Conservation (phyloP, 352 stramenopile genomes). For the Phytophthora citrophthora region DNA sequence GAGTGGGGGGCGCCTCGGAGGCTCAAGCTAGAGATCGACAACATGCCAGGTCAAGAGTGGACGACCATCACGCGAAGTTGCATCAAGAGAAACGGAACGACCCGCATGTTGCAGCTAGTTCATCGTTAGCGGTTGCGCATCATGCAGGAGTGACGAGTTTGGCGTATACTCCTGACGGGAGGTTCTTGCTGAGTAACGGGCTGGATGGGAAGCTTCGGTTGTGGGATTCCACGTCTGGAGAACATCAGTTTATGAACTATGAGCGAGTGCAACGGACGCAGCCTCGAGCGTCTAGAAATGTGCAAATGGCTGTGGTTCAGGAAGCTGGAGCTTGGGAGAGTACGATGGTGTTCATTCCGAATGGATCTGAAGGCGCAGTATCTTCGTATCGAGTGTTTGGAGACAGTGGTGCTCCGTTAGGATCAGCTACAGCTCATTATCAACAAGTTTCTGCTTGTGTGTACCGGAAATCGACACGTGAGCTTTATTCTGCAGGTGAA, state of each 20-base stretch:
- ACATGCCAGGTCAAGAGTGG: slow-evolving; percentile 25
- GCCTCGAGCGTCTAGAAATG: slow-evolving; percentile 39
- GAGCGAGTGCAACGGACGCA: slow-evolving; percentile 39
- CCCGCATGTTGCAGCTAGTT: slow-evolving; percentile 57
- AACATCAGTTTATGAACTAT: slow-evolving; percentile 80
- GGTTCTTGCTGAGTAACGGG: slow-evolving; percentile 68
- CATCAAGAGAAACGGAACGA: slow-evolving; percentile 45
- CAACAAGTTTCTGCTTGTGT: slow-evolving; percentile 62
- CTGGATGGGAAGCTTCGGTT: slow-evolving; percentile 67
- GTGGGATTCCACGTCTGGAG: slow-evolving; percentile 65
- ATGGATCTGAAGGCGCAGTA: slow-evolving; percentile 57
- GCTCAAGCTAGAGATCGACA: slow-evolving; percentile 31
- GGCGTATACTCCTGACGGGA: slow-evolving; percentile 66
- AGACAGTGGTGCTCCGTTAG: slow-evolving; percentile 41
- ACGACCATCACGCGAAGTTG: slow-evolving; percentile 17
- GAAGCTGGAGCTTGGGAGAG: slow-evolving; percentile 54
- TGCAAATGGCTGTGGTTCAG: slow-evolving; percentile 70
- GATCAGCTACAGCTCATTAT: slow-evolving; percentile 61
- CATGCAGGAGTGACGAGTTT: slow-evolving; percentile 59
- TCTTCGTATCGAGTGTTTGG: slow-evolving; percentile 60
- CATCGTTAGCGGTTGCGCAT: slow-evolving; percentile 61
- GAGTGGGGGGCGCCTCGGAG: slow-evolving; percentile 28
- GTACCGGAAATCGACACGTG: slow-evolving; percentile 56
- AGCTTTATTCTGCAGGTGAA: slow-evolving; percentile 66
- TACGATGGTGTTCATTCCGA: slow-evolving; percentile 70